These are phyloP conservation scores for Quercus dentata DNA, from an alignment of 306 rosid genomes.

Conservation along the genomic window DNA sequence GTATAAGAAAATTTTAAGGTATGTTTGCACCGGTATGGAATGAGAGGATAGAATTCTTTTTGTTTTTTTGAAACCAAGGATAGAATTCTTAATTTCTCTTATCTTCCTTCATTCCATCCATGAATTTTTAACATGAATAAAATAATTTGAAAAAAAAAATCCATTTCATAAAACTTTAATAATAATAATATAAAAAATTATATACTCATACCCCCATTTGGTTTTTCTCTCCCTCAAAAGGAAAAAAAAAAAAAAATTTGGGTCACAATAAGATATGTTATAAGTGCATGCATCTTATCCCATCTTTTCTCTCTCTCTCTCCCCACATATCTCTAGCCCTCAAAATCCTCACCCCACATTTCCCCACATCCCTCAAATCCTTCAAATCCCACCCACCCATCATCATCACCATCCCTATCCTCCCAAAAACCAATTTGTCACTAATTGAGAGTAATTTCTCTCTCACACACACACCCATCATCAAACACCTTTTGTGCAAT, in stretches of 20 bases:
- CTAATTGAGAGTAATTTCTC: not conserved
- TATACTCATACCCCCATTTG: not conserved
- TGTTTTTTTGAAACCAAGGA: too few relatives aligned
- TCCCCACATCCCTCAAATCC: not conserved
- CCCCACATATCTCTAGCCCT: conserved; percentile 15
- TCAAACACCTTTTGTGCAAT: conserved; percentile 16
- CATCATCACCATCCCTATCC: not conserved
- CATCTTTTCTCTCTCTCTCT: not conserved
- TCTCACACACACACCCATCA: not conserved
- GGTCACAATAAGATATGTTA: not conserved
- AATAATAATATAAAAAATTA: not conserved
- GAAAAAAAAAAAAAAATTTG: not conserved
- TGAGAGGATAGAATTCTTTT: too few relatives aligned
- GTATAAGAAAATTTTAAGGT: too few relatives aligned
- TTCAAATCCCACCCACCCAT: not conserved
- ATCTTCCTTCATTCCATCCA: too few relatives aligned
- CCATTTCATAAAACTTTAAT: too few relatives aligned
- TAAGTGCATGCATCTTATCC: conserved; percentile 6
- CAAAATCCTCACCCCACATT: conserved; percentile 4
- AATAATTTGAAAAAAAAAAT: too few relatives aligned
- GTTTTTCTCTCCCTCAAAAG: not conserved
- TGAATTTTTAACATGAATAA: too few relatives aligned
- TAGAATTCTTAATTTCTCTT: too few relatives aligned
- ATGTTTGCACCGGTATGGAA: too few relatives aligned
- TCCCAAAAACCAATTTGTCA: not conserved